A percentile compares a stretch with the other conserved stretches of the same genome.
phyloP scores from a whole-genome alignment of 176 grass and related monocot genomes.

The Triticum timopheevii region DNA sequence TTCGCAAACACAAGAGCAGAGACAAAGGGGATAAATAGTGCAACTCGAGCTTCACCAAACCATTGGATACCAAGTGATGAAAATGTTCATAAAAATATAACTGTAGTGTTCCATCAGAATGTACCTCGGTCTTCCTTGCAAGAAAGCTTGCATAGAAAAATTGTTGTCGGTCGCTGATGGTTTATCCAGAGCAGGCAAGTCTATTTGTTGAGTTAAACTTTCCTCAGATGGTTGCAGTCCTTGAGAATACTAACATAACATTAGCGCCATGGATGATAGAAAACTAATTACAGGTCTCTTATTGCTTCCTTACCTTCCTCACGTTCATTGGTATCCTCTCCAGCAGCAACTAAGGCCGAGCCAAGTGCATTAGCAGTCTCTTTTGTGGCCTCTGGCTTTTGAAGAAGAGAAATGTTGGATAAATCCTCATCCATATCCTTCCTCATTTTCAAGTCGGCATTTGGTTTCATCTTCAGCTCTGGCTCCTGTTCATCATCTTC shows the following conservation, averaged over 20 bases:
- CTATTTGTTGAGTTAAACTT: constrained; percentile 32
- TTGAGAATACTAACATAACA: constrained; percentile 58
- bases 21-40: not conserved
- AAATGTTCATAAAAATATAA: constrained; percentile 8
- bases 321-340: constrained; percentile 16
- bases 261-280: constrained; percentile 41
- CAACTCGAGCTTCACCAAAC: not conserved
- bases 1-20: constrained; percentile 10
- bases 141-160: constrained; percentile 59
- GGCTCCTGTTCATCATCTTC: constrained; percentile 59
- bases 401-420: constrained; percentile 72
- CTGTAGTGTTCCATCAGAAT: constrained; percentile 10
- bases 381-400: constrained; percentile 61
- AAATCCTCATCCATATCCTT: constrained; percentile 59
- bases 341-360: not conserved
- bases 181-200: constrained; percentile 26
- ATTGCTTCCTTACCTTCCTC: constrained; percentile 45
- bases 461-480: constrained; percentile 65
- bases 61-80: constrained; percentile 8
- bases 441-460: constrained; percentile 63
- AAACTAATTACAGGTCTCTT: not conserved
- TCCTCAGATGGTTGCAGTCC: constrained; percentile 50
- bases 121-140: constrained; percentile 83
- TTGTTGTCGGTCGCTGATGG: constrained; percentile 12
- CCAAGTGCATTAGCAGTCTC: constrained; percentile 22